phyloP scores from a whole-genome alignment of 192 early-diverging fungal genomes.

The Gaertneriomyces sp. region DNA sequence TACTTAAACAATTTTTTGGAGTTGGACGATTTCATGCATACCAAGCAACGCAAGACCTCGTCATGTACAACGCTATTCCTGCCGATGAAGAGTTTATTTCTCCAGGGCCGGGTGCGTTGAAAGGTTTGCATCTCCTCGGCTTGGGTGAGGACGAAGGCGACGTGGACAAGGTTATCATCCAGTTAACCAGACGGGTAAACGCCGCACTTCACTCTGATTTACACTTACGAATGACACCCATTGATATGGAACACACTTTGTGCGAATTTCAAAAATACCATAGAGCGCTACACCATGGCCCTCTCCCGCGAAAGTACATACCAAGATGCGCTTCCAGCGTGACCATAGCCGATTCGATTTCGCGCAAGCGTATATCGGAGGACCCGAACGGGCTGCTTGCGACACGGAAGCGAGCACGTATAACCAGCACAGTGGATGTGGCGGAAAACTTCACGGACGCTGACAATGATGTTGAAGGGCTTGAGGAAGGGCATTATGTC shows the following conservation, averaged over 20 bases:
- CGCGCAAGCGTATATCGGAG: too few species aligned
- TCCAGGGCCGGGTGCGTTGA: not conserved
- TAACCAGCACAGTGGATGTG: too few species aligned
- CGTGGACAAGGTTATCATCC: not conserved
- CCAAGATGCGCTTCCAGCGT: too few species aligned
- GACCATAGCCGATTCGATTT: too few species aligned
- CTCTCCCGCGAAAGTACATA: too few species aligned
- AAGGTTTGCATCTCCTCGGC: slow-evolving; percentile 4
- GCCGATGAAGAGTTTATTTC: not conserved
- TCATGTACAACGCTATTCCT: slow-evolving; percentile 5
- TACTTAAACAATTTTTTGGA: not conserved
- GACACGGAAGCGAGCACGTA: too few species aligned
- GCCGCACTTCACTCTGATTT: not conserved
- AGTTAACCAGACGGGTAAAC: slow-evolving; percentile 2
- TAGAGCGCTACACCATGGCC: not conserved
- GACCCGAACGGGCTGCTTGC: too few species aligned
- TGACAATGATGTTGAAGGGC: too few species aligned
- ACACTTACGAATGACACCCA: not conserved
- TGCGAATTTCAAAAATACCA: slow-evolving; percentile 6
- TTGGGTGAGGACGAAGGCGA: not conserved
- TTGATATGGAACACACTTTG: slow-evolving; percentile 4
- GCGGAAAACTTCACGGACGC: too few species aligned
- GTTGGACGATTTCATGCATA: slow-evolving; percentile 8
- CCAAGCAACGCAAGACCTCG: slow-evolving; percentile 4
- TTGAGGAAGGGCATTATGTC: too few species aligned